Evolutionary conservation across 192 early-diverging fungal species (phyloP).

Genomic region (Linnemannia schmuckeri): DNA sequence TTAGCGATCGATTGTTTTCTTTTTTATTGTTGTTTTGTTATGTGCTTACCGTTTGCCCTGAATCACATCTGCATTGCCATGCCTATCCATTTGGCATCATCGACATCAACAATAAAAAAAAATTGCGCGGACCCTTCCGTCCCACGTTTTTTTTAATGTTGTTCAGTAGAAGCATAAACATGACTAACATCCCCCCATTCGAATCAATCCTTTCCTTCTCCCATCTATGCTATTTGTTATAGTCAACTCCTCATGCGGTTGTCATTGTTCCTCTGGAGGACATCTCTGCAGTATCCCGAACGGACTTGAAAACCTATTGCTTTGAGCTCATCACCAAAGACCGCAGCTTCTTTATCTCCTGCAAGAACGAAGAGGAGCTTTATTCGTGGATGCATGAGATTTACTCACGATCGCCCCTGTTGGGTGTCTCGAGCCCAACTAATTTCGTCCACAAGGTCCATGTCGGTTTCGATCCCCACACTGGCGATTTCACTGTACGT

Average conservation of each 20-base stretch:
- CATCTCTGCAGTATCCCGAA: conserved; percentile 87
- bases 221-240: background rate
- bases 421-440: conserved; percentile 85
- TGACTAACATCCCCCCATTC: background rate
- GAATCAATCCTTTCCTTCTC: background rate
- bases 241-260: conserved; percentile 90
- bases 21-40: background rate
- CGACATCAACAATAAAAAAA: conserved; percentile 1
- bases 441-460: conserved; percentile 92
- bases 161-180: background rate
- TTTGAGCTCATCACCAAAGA: conserved; percentile 96
- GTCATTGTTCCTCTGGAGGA: conserved; percentile 94
- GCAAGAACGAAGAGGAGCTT: conserved; percentile 95
- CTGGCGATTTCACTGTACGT: conserved; percentile 70
- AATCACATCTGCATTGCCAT: background rate
- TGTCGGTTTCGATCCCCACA: conserved; percentile 73
- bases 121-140: background rate
- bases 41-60: background rate
- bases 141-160: background rate
- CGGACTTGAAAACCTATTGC: conserved; percentile 92
- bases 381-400: conserved; percentile 99
- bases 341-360: conserved; percentile 92
- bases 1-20: background rate
- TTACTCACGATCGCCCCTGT: conserved; percentile 89
- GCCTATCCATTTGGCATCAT: background rate